Base-by-base conservation (phyloP, 23 red algal species). In the Gracilaria caudata region DNA sequence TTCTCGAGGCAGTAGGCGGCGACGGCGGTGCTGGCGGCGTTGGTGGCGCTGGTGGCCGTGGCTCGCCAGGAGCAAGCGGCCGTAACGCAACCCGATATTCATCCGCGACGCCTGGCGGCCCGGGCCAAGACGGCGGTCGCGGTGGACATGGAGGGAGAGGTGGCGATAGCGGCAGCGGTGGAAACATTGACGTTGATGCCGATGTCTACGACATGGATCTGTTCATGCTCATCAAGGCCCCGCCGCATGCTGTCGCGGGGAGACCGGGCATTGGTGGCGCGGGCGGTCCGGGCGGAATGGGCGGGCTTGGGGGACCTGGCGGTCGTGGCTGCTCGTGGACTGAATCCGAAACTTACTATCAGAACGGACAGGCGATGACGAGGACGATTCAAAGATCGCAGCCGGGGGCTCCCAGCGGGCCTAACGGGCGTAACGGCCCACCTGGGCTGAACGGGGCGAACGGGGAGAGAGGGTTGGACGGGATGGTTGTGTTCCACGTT, bases 71-170 rank as follows among this genome's bases (percentile, higher is more conserved):
- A 6, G 66, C 28, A 46, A 4, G 8, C 36, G 66, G 19, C 8
- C 12, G 19, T 32, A 21, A 73, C 41, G 28, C 28, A 19, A 46
- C 12, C 3, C 6, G 36, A 44, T 40, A 46, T 73, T 20, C 16
- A 4, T 40, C 41, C 20, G 66, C 37, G 19, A 40, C 66, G 19
- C 3, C 12, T 46, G 66, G 66, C 41, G 66, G 66, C 7, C 28
- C 36, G 13, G 66, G 37, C 4, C 37, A 46, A 12, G 66, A 73
- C 14, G 66, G 66, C 37, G 66, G 66, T 73, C 13, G 19, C 4
- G 66, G 66, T 25, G 66, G 66, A 4, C 7, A 44, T 16, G 66
- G 28, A 4, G 66, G 66, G 66, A 46, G 33, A 65, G 66, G 66
- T 4, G 66, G 66, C 36, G 20, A 44, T 16, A 25, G 28, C 4